Conservation (phyloP, 2,329 filamentous ascomycete species). For the Cryphonectria naterciae region DNA sequence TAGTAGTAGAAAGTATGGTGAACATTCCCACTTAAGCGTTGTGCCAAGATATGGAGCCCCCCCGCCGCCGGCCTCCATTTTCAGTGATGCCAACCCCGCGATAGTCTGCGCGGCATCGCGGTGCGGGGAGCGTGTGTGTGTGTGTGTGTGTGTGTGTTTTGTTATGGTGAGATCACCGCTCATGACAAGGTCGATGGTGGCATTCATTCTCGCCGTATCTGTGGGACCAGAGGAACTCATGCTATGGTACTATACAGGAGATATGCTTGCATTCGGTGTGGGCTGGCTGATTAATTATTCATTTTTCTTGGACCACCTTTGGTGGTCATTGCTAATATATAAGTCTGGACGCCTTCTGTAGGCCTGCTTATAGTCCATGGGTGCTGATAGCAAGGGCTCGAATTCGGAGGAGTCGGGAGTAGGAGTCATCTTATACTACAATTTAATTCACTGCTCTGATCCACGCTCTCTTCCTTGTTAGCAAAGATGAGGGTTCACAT, state of each 20-base stretch:
- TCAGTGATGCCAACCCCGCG: background rate
- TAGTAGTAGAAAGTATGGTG: background rate
- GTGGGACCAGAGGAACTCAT: background rate
- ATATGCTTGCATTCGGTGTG: background rate
- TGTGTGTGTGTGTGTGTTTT: background rate
- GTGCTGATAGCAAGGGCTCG: too few relatives aligned
- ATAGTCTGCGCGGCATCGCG: background rate
- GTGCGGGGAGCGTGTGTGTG: background rate
- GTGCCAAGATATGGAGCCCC: slow-evolving; percentile 14
- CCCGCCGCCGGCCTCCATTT: slow-evolving; percentile 10
- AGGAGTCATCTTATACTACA: background rate
- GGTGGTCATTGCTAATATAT: too few relatives aligned
- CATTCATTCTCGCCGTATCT: background rate
- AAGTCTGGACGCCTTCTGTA: too few relatives aligned
- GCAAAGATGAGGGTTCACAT: slow-evolving; percentile 25
- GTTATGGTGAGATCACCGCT: background rate
- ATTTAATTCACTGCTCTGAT: background rate
- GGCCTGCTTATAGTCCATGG: too few relatives aligned
- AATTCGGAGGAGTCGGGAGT: too few relatives aligned
- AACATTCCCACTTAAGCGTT: slow-evolving; percentile 18
- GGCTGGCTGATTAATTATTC: too few relatives aligned
- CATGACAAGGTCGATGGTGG: background rate
- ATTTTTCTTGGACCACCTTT: too few relatives aligned
- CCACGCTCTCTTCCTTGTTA: background rate
- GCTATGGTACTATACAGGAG: background rate